Evolutionary conservation across 2,329 filamentous ascomycete species (phyloP).

Genomic region (Calonectria hawksworthii): DNA sequence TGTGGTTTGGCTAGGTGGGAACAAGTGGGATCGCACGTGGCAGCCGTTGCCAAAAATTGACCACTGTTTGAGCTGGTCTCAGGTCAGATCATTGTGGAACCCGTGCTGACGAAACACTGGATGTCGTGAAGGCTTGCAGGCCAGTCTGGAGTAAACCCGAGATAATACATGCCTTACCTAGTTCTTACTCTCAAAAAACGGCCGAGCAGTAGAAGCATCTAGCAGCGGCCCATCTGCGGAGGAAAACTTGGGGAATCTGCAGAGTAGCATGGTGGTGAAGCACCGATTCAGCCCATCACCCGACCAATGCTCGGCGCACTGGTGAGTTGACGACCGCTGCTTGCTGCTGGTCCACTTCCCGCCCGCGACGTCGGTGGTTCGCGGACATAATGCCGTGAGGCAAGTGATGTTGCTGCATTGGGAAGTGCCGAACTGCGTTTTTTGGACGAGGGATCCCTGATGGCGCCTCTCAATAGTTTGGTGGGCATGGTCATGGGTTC

Average conservation of each 20-base stretch:
- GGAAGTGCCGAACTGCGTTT: slow-evolving; percentile 14
- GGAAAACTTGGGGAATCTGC: slow-evolving; percentile 1
- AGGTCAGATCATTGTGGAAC: slow-evolving; percentile 39
- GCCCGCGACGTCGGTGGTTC: slow-evolving; percentile 19
- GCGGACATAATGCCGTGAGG: slow-evolving; percentile 25
- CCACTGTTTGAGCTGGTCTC: slow-evolving; percentile 44
- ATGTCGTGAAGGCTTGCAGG: slow-evolving; percentile 11
- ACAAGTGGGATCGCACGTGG: slow-evolving; percentile 40
- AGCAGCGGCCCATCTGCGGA: slow-evolving; percentile 13
- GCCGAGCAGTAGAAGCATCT: slow-evolving; percentile 8
- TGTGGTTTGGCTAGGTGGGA: slow-evolving; percentile 3
- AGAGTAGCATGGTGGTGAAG: neutral
- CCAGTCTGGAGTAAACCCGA: slow-evolving; percentile 4
- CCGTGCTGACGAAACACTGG: slow-evolving; percentile 1
- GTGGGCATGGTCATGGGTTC: slow-evolving; percentile 21
- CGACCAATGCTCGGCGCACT: slow-evolving; percentile 33
- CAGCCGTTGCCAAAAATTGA: slow-evolving; percentile 39
- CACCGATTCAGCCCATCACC: slow-evolving; percentile 5
- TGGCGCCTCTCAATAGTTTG: slow-evolving; percentile 3
- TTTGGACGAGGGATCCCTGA: slow-evolving; percentile 31
- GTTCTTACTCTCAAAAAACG: slow-evolving; percentile 1
- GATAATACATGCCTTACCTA: slow-evolving; percentile 3
- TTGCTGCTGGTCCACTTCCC: slow-evolving; percentile 16
- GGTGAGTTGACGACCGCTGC: slow-evolving; percentile 24
- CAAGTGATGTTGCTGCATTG: slow-evolving; percentile 21